These are phyloP conservation scores for Pseudocercospora ulei DNA, from an alignment of 2,329 filamentous ascomycete species.

Conservation along the genomic window DNA sequence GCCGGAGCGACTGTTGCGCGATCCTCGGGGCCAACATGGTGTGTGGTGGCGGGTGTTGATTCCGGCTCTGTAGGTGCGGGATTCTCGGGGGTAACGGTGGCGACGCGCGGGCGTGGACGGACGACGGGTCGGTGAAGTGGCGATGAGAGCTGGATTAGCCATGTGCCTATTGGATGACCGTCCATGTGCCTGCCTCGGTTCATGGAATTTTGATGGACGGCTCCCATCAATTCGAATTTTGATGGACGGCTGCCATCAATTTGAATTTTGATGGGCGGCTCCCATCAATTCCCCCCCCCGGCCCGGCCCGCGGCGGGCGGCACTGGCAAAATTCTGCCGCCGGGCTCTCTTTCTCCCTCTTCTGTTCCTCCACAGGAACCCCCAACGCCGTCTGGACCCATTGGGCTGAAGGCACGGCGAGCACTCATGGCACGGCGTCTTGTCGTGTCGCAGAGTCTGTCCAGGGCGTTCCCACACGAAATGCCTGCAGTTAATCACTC, in stretches of 20 bases:
- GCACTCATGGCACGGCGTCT: slow-evolving; percentile 29
- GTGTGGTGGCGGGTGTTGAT: slow-evolving; percentile 5
- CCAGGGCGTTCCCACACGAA: slow-evolving; percentile 41
- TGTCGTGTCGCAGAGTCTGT: slow-evolving; percentile 26
- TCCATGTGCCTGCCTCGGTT: too few relatives aligned
- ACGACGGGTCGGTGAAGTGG: slow-evolving; percentile 1
- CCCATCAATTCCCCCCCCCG: not conserved
- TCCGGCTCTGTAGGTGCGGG: too few relatives aligned
- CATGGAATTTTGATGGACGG: too few relatives aligned
- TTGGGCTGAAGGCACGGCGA: slow-evolving; percentile 30
- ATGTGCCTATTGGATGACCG: slow-evolving; percentile 2
- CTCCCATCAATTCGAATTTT: too few relatives aligned
- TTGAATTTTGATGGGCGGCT: not conserved
- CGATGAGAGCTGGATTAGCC: slow-evolving; percentile 3
- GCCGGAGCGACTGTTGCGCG: slow-evolving; percentile 38
- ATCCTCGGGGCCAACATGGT: slow-evolving; percentile 41
- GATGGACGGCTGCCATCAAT: too few relatives aligned
- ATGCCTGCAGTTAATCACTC: slow-evolving; percentile 47
- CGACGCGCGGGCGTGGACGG: not conserved
- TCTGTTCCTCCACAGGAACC: slow-evolving; percentile 26
- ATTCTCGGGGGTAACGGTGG: too few relatives aligned
- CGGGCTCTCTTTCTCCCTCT: slow-evolving; percentile 14
- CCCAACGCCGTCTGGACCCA: slow-evolving; percentile 30
- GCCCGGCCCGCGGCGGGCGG: not conserved
- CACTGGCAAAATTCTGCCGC: slow-evolving; percentile 6